Conservation (phyloP, 495 filamentous ascomycete genomes). For the Penicillium arizonense region DNA sequence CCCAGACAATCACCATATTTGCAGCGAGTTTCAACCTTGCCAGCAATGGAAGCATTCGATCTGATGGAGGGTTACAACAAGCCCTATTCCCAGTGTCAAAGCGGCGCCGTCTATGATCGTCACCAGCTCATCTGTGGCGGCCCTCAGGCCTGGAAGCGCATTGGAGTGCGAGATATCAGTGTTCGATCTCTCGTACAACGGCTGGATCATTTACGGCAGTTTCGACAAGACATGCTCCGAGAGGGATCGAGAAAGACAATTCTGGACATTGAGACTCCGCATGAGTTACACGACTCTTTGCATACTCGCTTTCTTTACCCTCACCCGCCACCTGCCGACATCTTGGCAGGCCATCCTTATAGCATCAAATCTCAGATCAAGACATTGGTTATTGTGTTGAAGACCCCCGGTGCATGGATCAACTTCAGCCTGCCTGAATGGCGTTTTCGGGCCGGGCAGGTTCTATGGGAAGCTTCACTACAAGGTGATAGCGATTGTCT, state of each 20-base stretch:
- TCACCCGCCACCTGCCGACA: conserved; percentile 19
- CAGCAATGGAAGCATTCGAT: conserved; percentile 35
- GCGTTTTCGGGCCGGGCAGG: conserved; percentile 75
- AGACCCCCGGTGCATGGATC: conserved; percentile 59
- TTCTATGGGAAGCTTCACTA: conserved; percentile 67
- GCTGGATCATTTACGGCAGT: conserved; percentile 38
- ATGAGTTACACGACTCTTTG: conserved; percentile 43
- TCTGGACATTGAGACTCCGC: conserved; percentile 40
- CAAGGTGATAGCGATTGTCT: conserved; percentile 52
- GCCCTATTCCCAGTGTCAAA: conserved; percentile 33
- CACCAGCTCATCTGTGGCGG: conserved; percentile 35
- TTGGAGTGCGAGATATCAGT: conserved; percentile 41
- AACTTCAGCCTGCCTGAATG: conserved; percentile 80
- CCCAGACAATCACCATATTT: conserved; percentile 29
- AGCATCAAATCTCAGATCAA: conserved; percentile 53
- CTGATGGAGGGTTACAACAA: conserved; percentile 35
- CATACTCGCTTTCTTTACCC: conserved; percentile 48
- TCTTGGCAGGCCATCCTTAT: conserved; percentile 26
- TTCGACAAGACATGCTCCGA: conserved; percentile 37
- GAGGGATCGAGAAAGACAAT: conserved; percentile 32
- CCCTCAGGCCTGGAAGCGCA: conserved; percentile 37
- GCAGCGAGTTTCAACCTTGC: conserved; percentile 29
- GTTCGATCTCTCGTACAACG: conserved; percentile 39
- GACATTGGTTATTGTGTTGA: conserved; percentile 44
- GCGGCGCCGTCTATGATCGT: conserved; percentile 35